A percentile compares a stretch with the other conserved stretches of the same genome.
Evolutionary conservation across 2,329 filamentous ascomycete genomes (phyloP).

Genomic region (Achaetomium macrosporum): DNA sequence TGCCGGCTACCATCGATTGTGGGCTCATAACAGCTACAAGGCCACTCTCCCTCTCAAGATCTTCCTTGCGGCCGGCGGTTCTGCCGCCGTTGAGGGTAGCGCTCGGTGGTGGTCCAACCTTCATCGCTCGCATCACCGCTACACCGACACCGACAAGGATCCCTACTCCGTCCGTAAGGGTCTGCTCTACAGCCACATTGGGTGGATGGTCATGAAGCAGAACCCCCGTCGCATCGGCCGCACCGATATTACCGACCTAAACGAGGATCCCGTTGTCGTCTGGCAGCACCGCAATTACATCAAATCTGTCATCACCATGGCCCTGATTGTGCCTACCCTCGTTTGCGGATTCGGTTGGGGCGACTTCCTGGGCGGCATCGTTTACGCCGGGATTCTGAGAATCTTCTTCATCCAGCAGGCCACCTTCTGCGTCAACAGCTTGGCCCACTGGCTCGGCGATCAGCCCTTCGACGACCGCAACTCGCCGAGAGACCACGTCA

Average conservation of each 20-base stretch:
- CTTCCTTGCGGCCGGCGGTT: slow-evolving; percentile 75
- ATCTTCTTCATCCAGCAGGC: slow-evolving; percentile 89
- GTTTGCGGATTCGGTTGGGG: slow-evolving; percentile 74
- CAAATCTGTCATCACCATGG: slow-evolving; percentile 73
- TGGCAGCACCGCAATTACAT: slow-evolving; percentile 87
- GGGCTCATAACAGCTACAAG: slow-evolving; percentile 81
- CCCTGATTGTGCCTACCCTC: slow-evolving; percentile 66
- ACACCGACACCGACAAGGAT: slow-evolving; percentile 89
- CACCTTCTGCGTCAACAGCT: slow-evolving; percentile 87
- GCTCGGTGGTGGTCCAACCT: slow-evolving; percentile 86
- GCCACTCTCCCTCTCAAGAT: slow-evolving; percentile 70
- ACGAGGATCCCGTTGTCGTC: slow-evolving; percentile 77
- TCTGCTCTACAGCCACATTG: slow-evolving; percentile 74
- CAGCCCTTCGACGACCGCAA: slow-evolving; percentile 92
- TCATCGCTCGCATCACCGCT: slow-evolving; percentile 83
- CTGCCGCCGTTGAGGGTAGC: slow-evolving; percentile 78
- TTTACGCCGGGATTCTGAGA: slow-evolving; percentile 79
- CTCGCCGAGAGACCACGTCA: slow-evolving; percentile 80
- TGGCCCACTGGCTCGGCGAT: slow-evolving; percentile 86
- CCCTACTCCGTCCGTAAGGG: slow-evolving; percentile 89
- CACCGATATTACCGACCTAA: slow-evolving; percentile 82
- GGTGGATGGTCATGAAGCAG: slow-evolving; percentile 93
- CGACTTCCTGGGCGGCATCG: slow-evolving; percentile 75
- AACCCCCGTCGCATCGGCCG: slow-evolving; percentile 85
- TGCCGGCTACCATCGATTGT: slow-evolving; percentile 71